Percentiles rank a stretch among this genome's conserved stretches.
These are phyloP conservation scores for Torulaspora delbrueckii DNA, from an alignment of 805 yeast species.

Conservation along the genomic window DNA sequence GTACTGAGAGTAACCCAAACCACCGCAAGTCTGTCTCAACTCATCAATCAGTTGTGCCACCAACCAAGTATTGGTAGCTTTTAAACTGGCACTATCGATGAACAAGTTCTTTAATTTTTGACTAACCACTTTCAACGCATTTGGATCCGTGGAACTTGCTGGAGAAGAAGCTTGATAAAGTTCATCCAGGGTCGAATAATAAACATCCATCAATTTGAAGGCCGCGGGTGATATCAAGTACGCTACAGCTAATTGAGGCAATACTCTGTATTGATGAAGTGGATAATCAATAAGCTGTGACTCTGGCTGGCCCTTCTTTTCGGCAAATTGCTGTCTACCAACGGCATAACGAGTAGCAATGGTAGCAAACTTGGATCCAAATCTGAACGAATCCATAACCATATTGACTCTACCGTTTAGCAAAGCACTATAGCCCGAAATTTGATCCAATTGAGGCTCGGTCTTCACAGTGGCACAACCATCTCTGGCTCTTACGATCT, in stretches of 20 bases:
- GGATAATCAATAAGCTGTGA: constrained; percentile 80
- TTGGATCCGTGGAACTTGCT: constrained; percentile 40
- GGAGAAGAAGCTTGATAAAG: constrained; percentile 49
- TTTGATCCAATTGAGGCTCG: constrained; percentile 77
- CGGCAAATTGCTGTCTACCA: constrained; percentile 78
- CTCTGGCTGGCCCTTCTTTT: constrained; percentile 37
- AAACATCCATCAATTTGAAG: constrained; percentile 50
- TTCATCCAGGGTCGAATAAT: constrained; percentile 45
- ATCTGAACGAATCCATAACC: constrained; percentile 81
- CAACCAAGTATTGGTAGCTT: constrained; percentile 87
- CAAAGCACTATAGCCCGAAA: constrained; percentile 76
- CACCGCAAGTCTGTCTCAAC: constrained; percentile 91
- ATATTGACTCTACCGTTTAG: constrained; percentile 85
- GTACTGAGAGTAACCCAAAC: constrained; percentile 93
- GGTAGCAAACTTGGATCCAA: constrained; percentile 72
- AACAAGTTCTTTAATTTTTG: constrained; percentile 67
- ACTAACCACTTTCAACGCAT: constrained; percentile 43
- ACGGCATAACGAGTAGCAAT: constrained; percentile 87
- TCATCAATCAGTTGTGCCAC: constrained; percentile 77
- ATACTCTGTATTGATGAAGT: constrained; percentile 78
- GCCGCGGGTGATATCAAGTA: constrained; percentile 75
- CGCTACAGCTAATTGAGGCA: constrained; percentile 78
- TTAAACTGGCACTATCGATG: constrained; percentile 79
- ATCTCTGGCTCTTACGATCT: constrained; percentile 62
- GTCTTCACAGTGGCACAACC: constrained; percentile 39